Evolutionary conservation across 345 rosid species (phyloP).

Genomic region (Eucalyptus fibrosa): DNA sequence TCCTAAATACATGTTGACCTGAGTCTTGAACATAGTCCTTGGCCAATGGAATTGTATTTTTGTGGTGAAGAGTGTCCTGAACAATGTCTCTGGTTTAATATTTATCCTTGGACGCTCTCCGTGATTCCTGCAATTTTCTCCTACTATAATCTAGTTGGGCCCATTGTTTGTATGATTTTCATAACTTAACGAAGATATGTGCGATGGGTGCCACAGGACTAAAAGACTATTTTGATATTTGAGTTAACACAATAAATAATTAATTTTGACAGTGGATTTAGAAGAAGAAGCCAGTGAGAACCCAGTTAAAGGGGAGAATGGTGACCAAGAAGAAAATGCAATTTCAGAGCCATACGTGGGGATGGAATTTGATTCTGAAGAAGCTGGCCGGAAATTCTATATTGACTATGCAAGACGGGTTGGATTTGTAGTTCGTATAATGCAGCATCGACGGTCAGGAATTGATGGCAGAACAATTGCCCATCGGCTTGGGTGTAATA

Average conservation of each 20-base stretch:
- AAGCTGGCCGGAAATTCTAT: conserved; percentile 50
- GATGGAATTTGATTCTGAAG: conserved; percentile 72
- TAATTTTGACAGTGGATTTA: conserved; percentile 27
- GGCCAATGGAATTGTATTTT: neutral
- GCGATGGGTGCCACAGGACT: neutral
- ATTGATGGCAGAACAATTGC: conserved; percentile 70
- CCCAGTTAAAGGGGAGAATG: conserved; percentile 19
- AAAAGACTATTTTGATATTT: neutral
- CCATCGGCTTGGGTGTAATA: conserved; percentile 71
- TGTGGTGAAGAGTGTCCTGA: neutral
- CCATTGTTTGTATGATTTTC: neutral
- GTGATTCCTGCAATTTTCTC: neutral
- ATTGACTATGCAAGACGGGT: conserved; percentile 44
- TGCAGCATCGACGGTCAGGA: conserved; percentile 75
- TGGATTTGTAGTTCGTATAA: conserved; percentile 63
- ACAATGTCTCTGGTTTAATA: neutral
- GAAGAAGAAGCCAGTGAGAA: conserved; percentile 19
- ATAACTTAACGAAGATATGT: neutral
- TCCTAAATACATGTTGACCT: neutral
- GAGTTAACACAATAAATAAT: neutral
- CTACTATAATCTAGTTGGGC: neutral
- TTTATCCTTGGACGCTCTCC: neutral
- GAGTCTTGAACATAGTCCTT: neutral
- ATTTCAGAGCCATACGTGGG: conserved; percentile 54
- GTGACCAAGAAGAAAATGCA: conserved; percentile 14